Base-by-base conservation (phyloP, 2,329 filamentous ascomycete species). In the Trichoderma hamatum region DNA sequence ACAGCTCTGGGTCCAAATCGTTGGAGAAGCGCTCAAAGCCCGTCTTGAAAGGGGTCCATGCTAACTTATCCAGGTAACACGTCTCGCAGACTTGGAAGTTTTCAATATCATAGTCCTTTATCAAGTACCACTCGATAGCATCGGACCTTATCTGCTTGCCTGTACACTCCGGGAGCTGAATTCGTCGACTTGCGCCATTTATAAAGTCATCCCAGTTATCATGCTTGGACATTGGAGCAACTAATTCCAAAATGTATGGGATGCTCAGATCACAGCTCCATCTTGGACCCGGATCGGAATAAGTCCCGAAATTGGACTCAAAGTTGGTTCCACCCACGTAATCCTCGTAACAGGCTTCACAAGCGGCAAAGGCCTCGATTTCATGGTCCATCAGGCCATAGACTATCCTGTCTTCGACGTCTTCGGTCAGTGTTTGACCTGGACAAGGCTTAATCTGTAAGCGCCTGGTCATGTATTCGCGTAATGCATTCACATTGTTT, bases 311-410 rank as follows among this genome's bases (percentile, higher is more conserved):
- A 0, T 70, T 71, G 4, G 70, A 19, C n/a, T 77, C 75, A 14
- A 81, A 78, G 0, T 73, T 24, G 0, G 74, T 76, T 0, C 74
- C 76, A 1, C 65, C 71, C 2, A 81, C 66, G 1, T 69, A 58
- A 46, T 82, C 78, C 13, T 79, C 74, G 68, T 76, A 78, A 62
- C 81, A 82, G 11, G 80, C 77, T 36, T 81, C 75, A 34, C 81
- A 82, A 0, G 78, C 73, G 3, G 80, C 71, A 34, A 82, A 76
- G 1, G 76, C 75, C 0, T 73, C 69, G 0, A 80, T 72, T 1
- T 76, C 76, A 1, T 75, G 68, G 5, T 77, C 69, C 14, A 49
- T 72, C 69, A 79, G 72, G 0, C 73, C 69, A 67, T 74, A 59
- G 52, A 79, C 76, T 77, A 82, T 19, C 73, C 78, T 21, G 76